Evolutionary conservation across 495 filamentous ascomycete species (phyloP), one percentile per base, ranked within the genome.

Genomic region (Neurospora sp.): DNA sequence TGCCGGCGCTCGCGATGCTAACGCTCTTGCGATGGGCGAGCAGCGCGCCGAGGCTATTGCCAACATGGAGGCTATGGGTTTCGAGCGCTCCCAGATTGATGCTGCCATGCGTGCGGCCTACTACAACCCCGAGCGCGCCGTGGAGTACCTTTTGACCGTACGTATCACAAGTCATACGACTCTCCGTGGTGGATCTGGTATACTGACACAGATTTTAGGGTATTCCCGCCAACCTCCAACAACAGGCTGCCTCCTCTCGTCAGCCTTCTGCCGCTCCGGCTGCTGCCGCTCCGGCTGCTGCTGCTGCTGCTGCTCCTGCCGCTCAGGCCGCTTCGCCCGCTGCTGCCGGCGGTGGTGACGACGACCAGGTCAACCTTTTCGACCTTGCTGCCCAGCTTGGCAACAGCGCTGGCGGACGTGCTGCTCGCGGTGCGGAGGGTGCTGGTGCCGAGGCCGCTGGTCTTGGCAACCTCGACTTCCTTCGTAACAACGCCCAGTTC

Each of bases 1-100:
- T 54, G 71, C 81, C 31, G 77, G 82, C 14, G 74, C 82, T 40
- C 75, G 84, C 23, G 92, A 93, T 75, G 89, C 92, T 20, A 96
- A 92, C 38, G 89, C 94, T 12, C 86, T 98, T 76, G 86, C 93
- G n/a, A 89, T 96, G 82, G 96, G 95, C 54, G 82, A 89, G 74
- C 90, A 95, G 78, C 89, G 94, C 72, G 90, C 93, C 71, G 89
- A 89, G 71, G 93, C 93, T n/a, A 92, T 97, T 80, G 86, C 90
- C n/a, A 93, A 94, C 79, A 97, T 99, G 93, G 94, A 97, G 84
- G 89, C 89, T 70, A 99, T 99, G 96, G 96, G 96, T 5, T 99
- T 98, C 76, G 87, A 91, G 69, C 85, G 94, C 77, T 85, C 89
- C 23, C 92, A 96, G 77, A 97, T 97, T 74, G 93, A 97, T 74